Percentiles rank a stretch among this genome's conserved stretches.
Evolutionary conservation across 139 green algal genomes (phyloP).

Genomic region (Mesotaenium endlicherianum): DNA sequence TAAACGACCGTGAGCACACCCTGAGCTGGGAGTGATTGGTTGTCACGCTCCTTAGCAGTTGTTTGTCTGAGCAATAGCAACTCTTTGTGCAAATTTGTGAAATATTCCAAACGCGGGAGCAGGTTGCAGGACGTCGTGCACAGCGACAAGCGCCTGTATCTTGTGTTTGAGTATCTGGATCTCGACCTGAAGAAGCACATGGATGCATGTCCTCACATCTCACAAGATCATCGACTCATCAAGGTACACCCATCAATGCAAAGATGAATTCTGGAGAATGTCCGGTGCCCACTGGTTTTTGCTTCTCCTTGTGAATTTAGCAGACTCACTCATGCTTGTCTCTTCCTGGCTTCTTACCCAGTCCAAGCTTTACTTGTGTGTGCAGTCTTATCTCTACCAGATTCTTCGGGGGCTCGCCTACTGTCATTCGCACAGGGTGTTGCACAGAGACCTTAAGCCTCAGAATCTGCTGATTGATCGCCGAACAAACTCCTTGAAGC

Average conservation of each 20-base stretch:
- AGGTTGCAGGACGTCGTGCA: constrained; percentile 83
- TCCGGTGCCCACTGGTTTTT: too few species aligned
- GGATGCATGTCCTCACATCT: constrained; percentile 69
- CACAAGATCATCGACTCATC: constrained; percentile 65
- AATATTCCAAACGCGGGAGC: not conserved
- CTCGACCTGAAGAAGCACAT: constrained; percentile 97
- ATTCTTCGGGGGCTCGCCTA: constrained; percentile 89
- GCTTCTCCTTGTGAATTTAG: too few species aligned
- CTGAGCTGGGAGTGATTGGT: not conserved
- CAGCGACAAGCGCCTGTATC: constrained; percentile 75
- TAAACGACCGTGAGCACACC: not conserved
- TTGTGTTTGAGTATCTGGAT: constrained; percentile 98
- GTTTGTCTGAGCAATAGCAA: not conserved
- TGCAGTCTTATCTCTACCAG: constrained; percentile 89
- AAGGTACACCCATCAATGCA: too few species aligned
- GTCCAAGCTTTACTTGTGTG: not conserved
- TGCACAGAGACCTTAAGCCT: constrained; percentile 96
- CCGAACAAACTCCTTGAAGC: constrained; percentile 80
- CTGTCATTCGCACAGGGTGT: constrained; percentile 84
- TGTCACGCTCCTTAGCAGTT: not conserved
- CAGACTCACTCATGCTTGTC: too few species aligned
- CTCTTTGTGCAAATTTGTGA: not conserved
- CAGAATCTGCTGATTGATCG: constrained; percentile 96
- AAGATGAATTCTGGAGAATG: too few species aligned
- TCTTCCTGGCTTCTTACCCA: too few species aligned